phyloP scores from a whole-genome alignment of 2,329 filamentous ascomycete species.

The Fusarium burgessii region DNA sequence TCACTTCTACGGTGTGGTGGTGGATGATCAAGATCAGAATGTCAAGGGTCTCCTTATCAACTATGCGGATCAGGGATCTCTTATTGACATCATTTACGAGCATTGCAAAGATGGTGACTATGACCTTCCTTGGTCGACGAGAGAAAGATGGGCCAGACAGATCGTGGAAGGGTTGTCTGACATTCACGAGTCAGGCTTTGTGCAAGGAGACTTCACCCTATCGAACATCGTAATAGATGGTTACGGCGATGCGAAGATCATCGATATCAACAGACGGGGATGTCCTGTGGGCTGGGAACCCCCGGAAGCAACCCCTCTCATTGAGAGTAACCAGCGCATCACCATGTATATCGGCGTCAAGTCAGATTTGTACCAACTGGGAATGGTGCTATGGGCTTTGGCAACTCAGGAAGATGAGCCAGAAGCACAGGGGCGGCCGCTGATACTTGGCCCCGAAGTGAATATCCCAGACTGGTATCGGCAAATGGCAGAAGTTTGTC shows the following conservation, averaged over 20 bases:
- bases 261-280: conserved; percentile 97
- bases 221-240: conserved; percentile 96
- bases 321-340: conserved; percentile 89
- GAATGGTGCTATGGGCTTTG: conserved; percentile 96
- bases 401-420: conserved; percentile 91
- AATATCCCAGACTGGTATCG: conserved; percentile 84
- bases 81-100: conserved; percentile 93
- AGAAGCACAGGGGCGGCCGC: conserved; percentile 79
- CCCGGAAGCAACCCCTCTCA: conserved; percentile 86
- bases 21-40: conserved; percentile 84
- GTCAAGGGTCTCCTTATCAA: conserved; percentile 93
- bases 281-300: conserved; percentile 98
- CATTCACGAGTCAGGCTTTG: conserved; percentile 95
- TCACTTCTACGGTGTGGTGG: conserved; percentile 85
- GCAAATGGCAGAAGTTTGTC: conserved; percentile 79
- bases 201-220: conserved; percentile 96
- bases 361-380: conserved; percentile 93
- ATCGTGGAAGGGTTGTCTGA: conserved; percentile 91
- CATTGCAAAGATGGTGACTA: conserved; percentile 69
- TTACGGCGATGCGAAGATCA: conserved; percentile 90
- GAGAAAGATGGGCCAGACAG: conserved; percentile 90
- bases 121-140: conserved; percentile 73
- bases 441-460: conserved; percentile 68
- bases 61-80: conserved; percentile 85
- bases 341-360: conserved; percentile 99